Conservation (phyloP, 2,329 filamentous ascomycete species). For the Alternaria conjuncta region DNA sequence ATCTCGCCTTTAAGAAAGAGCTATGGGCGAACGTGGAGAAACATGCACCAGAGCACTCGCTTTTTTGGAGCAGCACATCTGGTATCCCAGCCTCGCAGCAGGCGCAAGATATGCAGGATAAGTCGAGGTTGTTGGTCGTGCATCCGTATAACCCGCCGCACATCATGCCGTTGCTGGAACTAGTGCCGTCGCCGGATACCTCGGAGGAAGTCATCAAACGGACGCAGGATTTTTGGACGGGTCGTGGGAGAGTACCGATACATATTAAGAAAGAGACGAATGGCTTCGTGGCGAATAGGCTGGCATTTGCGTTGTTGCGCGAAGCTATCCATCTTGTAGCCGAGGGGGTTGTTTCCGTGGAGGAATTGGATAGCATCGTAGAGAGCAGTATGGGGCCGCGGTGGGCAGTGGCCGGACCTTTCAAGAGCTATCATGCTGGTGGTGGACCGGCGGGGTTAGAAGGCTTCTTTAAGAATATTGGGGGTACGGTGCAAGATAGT, state of each 20-base stretch:
- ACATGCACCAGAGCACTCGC: slow-evolving; percentile 51
- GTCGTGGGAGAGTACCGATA: slow-evolving; percentile 54
- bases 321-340: slow-evolving; percentile 63
- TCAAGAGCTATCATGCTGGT: slow-evolving; percentile 65
- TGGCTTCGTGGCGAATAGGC: slow-evolving; percentile 65
- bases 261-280: slow-evolving; percentile 59
- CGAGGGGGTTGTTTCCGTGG: slow-evolving; percentile 58
- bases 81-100: slow-evolving; percentile 64
- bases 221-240: slow-evolving; percentile 56
- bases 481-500: slow-evolving; percentile 60
- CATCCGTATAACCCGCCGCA: slow-evolving; percentile 69
- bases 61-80: slow-evolving; percentile 65
- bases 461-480: slow-evolving; percentile 63
- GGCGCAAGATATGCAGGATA: slow-evolving; percentile 50
- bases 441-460: slow-evolving; percentile 61
- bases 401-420: slow-evolving; percentile 55
- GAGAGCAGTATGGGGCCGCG: slow-evolving; percentile 36
- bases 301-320: slow-evolving; percentile 63
- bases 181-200: slow-evolving; percentile 60
- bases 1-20: slow-evolving; percentile 57
- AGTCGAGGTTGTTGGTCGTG: slow-evolving; percentile 59
- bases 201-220: slow-evolving; percentile 44
- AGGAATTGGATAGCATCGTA: slow-evolving; percentile 60
- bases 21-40: slow-evolving; percentile 61
- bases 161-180: slow-evolving; percentile 66